phyloP scores from a whole-genome alignment of 1,284 basidiomycete species.

The Ustilago curta region DNA sequence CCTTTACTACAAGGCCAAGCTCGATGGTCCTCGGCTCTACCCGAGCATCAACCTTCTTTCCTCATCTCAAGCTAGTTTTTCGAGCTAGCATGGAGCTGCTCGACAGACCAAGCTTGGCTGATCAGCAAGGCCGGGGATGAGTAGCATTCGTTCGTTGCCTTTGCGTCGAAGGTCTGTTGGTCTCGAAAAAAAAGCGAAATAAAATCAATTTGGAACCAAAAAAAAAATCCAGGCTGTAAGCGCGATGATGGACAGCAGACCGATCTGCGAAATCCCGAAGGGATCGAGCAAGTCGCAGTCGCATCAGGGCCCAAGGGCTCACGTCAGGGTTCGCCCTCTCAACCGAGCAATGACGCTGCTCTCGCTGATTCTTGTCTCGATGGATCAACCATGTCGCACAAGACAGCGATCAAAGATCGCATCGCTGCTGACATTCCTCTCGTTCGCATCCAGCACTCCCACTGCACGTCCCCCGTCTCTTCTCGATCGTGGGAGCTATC shows the following conservation, averaged over 20 bases:
- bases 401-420: conserved; percentile 10
- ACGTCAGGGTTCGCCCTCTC: conserved; percentile 35
- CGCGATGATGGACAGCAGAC: conserved; percentile 10
- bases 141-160: no score
- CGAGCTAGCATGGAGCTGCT: no score
- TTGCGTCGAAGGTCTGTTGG: no score
- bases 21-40: background rate
- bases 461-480: background rate
- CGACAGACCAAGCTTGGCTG: no score
- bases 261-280: background rate
- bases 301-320: conserved; percentile 27
- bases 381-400: conserved; percentile 6
- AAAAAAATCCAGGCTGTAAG: background rate
- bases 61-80: no score
- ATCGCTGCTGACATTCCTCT: conserved; percentile 15
- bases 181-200: background rate
- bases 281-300: conserved; percentile 6
- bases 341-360: conserved; percentile 20
- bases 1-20: background rate
- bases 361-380: background rate
- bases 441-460: background rate
- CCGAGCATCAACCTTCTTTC: background rate
- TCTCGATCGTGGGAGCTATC: background rate
- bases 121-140: no score
- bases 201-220: background rate